Evolutionary conservation across 441 rosid genomes (phyloP).

Genomic region (Erysimum cheiri): DNA sequence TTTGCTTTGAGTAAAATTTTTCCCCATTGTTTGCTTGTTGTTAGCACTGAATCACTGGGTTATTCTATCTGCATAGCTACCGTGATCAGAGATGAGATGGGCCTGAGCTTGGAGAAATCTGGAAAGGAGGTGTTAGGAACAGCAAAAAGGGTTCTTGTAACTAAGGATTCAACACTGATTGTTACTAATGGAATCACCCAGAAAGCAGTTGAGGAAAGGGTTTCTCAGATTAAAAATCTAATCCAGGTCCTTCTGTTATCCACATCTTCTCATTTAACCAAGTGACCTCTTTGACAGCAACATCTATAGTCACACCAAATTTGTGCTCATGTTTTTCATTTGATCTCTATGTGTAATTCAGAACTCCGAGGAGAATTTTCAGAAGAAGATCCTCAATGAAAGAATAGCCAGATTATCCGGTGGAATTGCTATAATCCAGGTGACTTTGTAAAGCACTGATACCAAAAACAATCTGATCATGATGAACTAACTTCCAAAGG

Average conservation of each 20-base stretch:
- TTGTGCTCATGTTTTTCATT: not conserved
- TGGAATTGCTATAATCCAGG: conserved; percentile 87
- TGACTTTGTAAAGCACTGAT: conserved; percentile 42
- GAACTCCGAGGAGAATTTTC: conserved; percentile 73
- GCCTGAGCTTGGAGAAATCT: conserved; percentile 70
- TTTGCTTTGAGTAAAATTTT: not conserved
- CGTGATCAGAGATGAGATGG: conserved; percentile 87
- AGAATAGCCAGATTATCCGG: conserved; percentile 87
- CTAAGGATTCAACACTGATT: conserved; percentile 79
- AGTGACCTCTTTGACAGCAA: not conserved
- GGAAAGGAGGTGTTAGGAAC: conserved; percentile 80
- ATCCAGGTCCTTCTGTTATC: conserved; percentile 58
- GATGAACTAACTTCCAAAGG: conserved; percentile 33
- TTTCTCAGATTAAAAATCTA: conserved; percentile 69
- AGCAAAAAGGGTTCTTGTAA: conserved; percentile 70
- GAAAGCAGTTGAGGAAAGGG: conserved; percentile 74
- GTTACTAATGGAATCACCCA: conserved; percentile 76
- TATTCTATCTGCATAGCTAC: conserved; percentile 57
- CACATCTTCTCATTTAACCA: conserved; percentile 10
- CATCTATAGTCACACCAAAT: conserved; percentile 6
- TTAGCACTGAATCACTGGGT: conserved; percentile 28
- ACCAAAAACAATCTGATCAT: conserved; percentile 13
- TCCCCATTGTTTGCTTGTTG: conserved; percentile 1
- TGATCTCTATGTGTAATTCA: conserved; percentile 42
- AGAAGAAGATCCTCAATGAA: conserved; percentile 81